Conservation (phyloP, 2,329 filamentous ascomycete genomes). For the Huntiella decipiens region DNA sequence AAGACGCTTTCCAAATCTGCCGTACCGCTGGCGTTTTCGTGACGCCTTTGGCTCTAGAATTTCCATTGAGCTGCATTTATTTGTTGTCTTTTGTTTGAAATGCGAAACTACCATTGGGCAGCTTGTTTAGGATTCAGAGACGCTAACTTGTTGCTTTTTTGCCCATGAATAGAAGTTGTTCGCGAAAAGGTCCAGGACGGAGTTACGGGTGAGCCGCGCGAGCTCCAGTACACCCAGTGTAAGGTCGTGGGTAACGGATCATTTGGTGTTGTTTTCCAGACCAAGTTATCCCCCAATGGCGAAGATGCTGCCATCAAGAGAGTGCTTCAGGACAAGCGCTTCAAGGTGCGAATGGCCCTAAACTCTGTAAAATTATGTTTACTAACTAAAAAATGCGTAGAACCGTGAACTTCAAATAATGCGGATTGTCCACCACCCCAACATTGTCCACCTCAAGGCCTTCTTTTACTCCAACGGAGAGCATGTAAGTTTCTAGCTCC, state of each 20-base stretch:
- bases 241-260: slow-evolving; percentile 99
- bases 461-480: slow-evolving; percentile 99
- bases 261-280: slow-evolving; percentile 97
- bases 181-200: slow-evolving; percentile 98
- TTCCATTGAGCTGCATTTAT: neutral
- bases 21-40: too few relatives aligned
- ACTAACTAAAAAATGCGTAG: slow-evolving; percentile 27
- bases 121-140: neutral
- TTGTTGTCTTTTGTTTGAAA: too few relatives aligned
- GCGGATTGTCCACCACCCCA: slow-evolving; percentile 96
- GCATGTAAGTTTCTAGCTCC: slow-evolving; percentile 41
- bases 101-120: too few relatives aligned
- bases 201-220: slow-evolving; percentile 85
- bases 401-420: slow-evolving; percentile 99
- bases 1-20: slow-evolving; percentile 24
- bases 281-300: slow-evolving; percentile 90
- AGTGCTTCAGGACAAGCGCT: slow-evolving; percentile 95
- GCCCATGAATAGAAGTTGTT: slow-evolving; percentile 55
- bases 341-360: slow-evolving; percentile 50
- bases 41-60: neutral
- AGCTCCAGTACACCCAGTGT: slow-evolving; percentile 96
- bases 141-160: neutral
- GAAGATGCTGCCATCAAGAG: slow-evolving; percentile 99
- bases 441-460: slow-evolving; percentile 96
- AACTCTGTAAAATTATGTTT: neutral